Conservation (phyloP, 495 filamentous ascomycete species). For the Aspergillus panamensis region DNA sequence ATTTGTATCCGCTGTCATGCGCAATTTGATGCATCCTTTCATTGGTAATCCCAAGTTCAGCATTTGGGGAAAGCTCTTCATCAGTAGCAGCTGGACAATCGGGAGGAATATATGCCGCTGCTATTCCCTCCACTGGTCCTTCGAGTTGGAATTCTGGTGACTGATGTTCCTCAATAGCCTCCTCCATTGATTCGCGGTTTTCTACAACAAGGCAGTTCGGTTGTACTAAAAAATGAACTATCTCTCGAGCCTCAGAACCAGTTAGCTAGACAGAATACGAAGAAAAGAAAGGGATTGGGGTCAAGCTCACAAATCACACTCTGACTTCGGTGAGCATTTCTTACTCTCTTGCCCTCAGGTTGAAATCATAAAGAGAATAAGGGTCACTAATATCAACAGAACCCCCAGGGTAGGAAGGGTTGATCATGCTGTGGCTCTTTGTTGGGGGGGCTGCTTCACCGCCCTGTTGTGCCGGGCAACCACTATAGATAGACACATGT, state of each 20-base stretch:
- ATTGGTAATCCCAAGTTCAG: slow-evolving; percentile 17
- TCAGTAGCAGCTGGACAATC: neutral
- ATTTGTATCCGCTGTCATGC: slow-evolving; percentile 37
- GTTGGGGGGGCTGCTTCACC: slow-evolving; percentile 18
- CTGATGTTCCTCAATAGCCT: neutral
- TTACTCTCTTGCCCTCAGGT: no score
- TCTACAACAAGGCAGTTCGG: no score
- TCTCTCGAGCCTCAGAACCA: no score
- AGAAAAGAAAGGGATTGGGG: no score
- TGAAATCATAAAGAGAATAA: no score
- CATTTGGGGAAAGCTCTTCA: slow-evolving; percentile 13
- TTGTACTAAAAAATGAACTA: neutral
- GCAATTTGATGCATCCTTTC: slow-evolving; percentile 23
- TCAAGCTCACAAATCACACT: no score
- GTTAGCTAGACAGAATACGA: no score
- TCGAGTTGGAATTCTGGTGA: neutral
- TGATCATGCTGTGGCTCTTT: slow-evolving; percentile 7
- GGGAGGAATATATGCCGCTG: neutral
- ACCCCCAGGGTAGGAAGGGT: neutral
- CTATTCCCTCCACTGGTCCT: neutral
- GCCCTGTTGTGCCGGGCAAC: slow-evolving; percentile 36
- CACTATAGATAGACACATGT: neutral
- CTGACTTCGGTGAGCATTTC: no score
- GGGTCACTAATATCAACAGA: neutral
- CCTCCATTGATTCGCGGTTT: neutral